Base-by-base conservation (phyloP, 495 filamentous ascomycete genomes). In the Neurospora sp. region DNA sequence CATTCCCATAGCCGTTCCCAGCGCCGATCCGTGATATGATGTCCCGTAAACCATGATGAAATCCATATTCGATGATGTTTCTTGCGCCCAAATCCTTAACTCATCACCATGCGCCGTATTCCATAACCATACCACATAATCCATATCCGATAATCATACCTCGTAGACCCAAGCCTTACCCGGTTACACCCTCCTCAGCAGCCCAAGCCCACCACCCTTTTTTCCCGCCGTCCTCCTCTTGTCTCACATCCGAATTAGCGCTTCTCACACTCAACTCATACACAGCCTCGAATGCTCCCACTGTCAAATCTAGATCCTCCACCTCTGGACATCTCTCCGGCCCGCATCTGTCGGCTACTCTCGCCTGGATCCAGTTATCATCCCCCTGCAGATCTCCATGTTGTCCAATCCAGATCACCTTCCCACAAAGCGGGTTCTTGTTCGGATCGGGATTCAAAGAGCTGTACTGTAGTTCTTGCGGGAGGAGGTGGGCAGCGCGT, bases 341-440 rank as follows among this genome's bases (percentile, higher is more conserved):
- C 16, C 77, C 85, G 82, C 93, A 95, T 40, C 92, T 82, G 83
- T 96, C 93, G 16, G 93, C 91, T 1, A 96, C 89, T 48, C 79
- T 89, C 5, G 94, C 87, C 78, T 91, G 89, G 0, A 92, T 83
- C 44, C 85, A 76, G 40, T 80, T 75, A n/a, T n/a, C n/a, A n/a
- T n/a, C n/a, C n/a, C n/a, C n/a, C n/a, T n/a, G n/a, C n/a, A n/a
- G n/a, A n/a, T n/a, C 75, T 22, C 70, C 40, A 85, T 81, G 38
- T 89, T 79, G 59, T 27, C 79, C 81, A 7, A 91, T 83, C 69
- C 90, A 80, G 6, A 96, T 83, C 77, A 83, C 88, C 77, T 83
- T 79, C 3, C 90, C 91, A 74, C 93, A 96, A 0, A 94, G 78
- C 12, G 89, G 90, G 76, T 94, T 94, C 4, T 78, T 74, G 77